A percentile compares a stretch with the other conserved stretches of the same genome.
Conservation (phyloP, 495 filamentous ascomycete genomes). For the Daldinia vernicosa region DNA sequence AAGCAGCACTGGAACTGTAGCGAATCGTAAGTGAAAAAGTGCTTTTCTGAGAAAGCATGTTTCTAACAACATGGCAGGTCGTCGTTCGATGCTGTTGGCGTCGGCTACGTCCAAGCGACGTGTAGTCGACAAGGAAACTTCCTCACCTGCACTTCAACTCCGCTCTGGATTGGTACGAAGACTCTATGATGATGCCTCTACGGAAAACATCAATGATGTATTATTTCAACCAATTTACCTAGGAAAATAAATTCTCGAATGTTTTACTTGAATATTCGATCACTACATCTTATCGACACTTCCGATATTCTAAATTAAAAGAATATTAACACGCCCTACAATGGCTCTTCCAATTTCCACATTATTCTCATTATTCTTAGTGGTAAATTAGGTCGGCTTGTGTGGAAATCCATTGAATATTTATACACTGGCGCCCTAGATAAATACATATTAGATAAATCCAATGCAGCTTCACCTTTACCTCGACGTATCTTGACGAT, state of each 20-base stretch:
- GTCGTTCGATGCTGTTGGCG: constrained; percentile 40
- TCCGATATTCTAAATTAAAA: no score
- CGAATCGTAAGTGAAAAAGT: constrained; percentile 42
- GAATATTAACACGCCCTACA: no score
- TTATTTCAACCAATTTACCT: neutral
- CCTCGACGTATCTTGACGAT: neutral
- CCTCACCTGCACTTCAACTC: constrained; percentile 48
- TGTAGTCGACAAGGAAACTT: constrained; percentile 47
- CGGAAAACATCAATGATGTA: neutral
- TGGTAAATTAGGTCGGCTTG: no score
- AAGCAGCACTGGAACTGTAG: constrained; percentile 48
- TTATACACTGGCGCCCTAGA: no score
- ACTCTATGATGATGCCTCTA: constrained; percentile 23
- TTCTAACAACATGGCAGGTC: constrained; percentile 32
- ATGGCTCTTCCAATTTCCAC: no score
- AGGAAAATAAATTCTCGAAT: no score
- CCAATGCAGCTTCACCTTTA: neutral
- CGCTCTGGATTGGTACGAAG: constrained; percentile 52
- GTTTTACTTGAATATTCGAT: no score
- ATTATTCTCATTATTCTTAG: no score
- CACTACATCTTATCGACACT: no score
- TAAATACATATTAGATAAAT: no score
- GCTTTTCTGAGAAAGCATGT: neutral
- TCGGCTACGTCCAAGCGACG: constrained; percentile 48
- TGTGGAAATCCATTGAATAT: no score